Base-by-base conservation (phyloP, 495 filamentous ascomycete species). In the Zalerion maritima region DNA sequence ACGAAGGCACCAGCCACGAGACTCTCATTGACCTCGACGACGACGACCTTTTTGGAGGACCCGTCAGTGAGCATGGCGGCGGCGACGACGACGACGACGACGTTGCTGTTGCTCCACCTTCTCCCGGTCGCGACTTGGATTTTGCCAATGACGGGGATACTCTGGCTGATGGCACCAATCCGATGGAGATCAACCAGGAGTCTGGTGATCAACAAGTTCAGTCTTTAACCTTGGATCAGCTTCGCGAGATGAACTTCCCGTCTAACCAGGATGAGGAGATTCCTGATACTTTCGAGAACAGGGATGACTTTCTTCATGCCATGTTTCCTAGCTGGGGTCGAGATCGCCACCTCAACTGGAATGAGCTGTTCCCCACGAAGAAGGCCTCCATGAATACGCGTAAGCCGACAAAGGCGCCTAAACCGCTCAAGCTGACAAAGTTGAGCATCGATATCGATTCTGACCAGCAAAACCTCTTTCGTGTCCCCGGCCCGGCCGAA, bases 401-500 rank as follows among this genome's bases (percentile, higher is more conserved):
- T 47, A 62, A 67, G 23, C 79, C 79, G 2, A 17, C 60, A 1
- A 87, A 82, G 47, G 63, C 69, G 7, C 84, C 91, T 12, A 94
- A 81, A 45, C 66, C 78, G 1, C 60, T 94, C 11, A 60, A 83
- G 9, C 82, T 84, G 0, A 84, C 78, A 8, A 99, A 96, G 50
- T 62, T 92, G 26, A 81, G 73, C 34, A 55, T 96, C 4, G 89
- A 96, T 34, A 53, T 94, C 7, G 72, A 74, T 3, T 62, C 64
- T 26, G 89, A 96, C 42, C 75, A 89, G 40, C 76, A 85, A 38
- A 76, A 78, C 35, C 54, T 63, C 6, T 97, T 97, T 49, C 72
- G 66, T 21, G 67, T 85, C 1, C 62, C 67, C 3, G 71, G 67
- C 1, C 59, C 69, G 13, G 52, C 60, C 0, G n/a, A n/a, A n/a